phyloP scores from a whole-genome alignment of 352 stramenopile genomes.

The Blastocystis sp. region DNA sequence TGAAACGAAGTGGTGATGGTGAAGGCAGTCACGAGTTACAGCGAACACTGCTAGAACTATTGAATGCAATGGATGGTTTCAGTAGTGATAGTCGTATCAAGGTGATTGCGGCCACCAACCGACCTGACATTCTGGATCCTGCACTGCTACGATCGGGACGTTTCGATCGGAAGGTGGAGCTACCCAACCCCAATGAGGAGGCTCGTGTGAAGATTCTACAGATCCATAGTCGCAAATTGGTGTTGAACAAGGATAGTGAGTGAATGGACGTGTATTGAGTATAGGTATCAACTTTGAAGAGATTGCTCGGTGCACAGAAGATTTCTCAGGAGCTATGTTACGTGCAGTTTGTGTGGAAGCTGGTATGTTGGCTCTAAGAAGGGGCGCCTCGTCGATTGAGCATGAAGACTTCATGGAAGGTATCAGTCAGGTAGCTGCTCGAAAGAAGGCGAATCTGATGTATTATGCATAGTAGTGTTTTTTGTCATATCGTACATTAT shows the following conservation, averaged over 20 bases:
- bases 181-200: slow-evolving; percentile 93
- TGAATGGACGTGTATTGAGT: slow-evolving; percentile 69
- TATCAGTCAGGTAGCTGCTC: slow-evolving; percentile 85
- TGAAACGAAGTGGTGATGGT: slow-evolving; percentile 87
- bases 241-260: slow-evolving; percentile 83
- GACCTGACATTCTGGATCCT: slow-evolving; percentile 90
- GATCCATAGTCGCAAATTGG: slow-evolving; percentile 96
- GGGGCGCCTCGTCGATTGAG: slow-evolving; percentile 89
- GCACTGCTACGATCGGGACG: slow-evolving; percentile 86
- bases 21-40: slow-evolving; percentile 92
- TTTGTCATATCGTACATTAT: no score
- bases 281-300: slow-evolving; percentile 91
- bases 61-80: slow-evolving; percentile 96
- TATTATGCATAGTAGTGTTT: slow-evolving; percentile 63
- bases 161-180: slow-evolving; percentile 88
- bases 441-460: slow-evolving; percentile 68
- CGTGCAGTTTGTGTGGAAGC: slow-evolving; percentile 98
- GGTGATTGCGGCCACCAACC: slow-evolving; percentile 93
- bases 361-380: slow-evolving; percentile 92
- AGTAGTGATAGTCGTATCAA: slow-evolving; percentile 97
- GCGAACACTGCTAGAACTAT: slow-evolving; percentile 95
- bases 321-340: slow-evolving; percentile 96
- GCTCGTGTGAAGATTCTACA: slow-evolving; percentile 89
- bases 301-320: slow-evolving; percentile 90
- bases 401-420: slow-evolving; percentile 99